A percentile compares a stretch with the other conserved stretches of the same genome.
phyloP scores from a whole-genome alignment of 495 filamentous ascomycete genomes.

The Pseudomonodictys pantanalensis region DNA sequence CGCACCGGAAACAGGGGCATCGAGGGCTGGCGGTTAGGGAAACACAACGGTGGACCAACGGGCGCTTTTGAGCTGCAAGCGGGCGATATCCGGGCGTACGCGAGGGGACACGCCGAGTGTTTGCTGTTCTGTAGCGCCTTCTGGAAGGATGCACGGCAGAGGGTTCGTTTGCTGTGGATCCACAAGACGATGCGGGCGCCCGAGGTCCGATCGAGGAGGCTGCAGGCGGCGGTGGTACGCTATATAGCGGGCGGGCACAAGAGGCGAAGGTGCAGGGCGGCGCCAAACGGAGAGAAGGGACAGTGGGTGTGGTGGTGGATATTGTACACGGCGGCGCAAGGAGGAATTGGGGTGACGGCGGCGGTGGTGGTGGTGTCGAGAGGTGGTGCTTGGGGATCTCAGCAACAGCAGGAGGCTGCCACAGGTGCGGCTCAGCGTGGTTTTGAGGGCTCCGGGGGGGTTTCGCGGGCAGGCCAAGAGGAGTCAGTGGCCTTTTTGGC shows the following conservation, averaged over 20 bases:
- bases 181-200: constrained; percentile 1
- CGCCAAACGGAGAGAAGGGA: too few relatives aligned
- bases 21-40: constrained; percentile 4
- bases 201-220: constrained; percentile 17
- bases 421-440: constrained; percentile 27
- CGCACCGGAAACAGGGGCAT: constrained; percentile 6
- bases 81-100: constrained; percentile 3
- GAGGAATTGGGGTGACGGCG: neutral
- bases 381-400: constrained; percentile 9
- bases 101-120: constrained; percentile 15
- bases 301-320: too few relatives aligned
- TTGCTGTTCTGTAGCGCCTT: constrained; percentile 27
- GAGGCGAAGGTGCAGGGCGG: neutral
- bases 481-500: constrained; percentile 10
- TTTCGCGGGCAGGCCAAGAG: neutral
- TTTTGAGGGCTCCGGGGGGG: constrained; percentile 16
- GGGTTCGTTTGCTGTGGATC: neutral
- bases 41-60: too few relatives aligned
- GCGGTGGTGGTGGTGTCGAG: neutral
- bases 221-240: constrained; percentile 10
- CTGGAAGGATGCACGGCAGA: constrained; percentile 25
- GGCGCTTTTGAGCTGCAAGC: neutral
- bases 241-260: too few relatives aligned
- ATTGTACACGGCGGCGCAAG: neutral
- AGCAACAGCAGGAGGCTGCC: constrained; percentile 1